Conservation (phyloP, 352 stramenopile genomes). For the Globisporangium cederbergense region DNA sequence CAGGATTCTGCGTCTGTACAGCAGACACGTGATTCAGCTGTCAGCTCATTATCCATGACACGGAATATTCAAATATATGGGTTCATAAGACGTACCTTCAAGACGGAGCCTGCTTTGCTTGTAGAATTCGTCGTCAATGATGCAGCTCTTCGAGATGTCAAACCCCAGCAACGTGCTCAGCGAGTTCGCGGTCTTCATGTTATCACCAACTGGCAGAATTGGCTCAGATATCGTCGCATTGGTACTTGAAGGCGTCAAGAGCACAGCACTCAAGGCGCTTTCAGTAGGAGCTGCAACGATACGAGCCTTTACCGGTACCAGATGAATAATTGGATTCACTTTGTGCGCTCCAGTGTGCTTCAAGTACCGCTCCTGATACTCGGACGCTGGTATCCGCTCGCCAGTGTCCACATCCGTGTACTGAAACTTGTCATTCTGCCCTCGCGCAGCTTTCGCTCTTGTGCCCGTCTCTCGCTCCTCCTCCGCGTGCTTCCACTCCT, state of each 20-base stretch:
- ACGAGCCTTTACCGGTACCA: constrained; percentile 1
- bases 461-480: constrained; percentile 35
- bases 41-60: background rate
- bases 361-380: constrained; percentile 53
- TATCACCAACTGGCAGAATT: background rate
- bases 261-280: background rate
- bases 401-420: constrained; percentile 51
- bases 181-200: background rate
- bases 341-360: constrained; percentile 31
- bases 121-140: constrained; percentile 40
- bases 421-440: constrained; percentile 36
- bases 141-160: constrained; percentile 36
- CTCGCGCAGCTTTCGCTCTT: constrained; percentile 25
- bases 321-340: constrained; percentile 33
- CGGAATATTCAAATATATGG: background rate
- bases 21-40: background rate
- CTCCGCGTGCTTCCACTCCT: constrained; percentile 44
- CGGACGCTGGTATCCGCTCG: constrained; percentile 23
- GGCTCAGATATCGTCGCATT: background rate
- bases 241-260: background rate
- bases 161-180: constrained; percentile 28
- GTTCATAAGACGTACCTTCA: background rate
- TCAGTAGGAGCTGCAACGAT: too few relatives aligned
- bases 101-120: constrained; percentile 1
- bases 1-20: background rate